Evolutionary conservation across 331 rosid species (phyloP).

Genomic region (Malus hybrid): DNA sequence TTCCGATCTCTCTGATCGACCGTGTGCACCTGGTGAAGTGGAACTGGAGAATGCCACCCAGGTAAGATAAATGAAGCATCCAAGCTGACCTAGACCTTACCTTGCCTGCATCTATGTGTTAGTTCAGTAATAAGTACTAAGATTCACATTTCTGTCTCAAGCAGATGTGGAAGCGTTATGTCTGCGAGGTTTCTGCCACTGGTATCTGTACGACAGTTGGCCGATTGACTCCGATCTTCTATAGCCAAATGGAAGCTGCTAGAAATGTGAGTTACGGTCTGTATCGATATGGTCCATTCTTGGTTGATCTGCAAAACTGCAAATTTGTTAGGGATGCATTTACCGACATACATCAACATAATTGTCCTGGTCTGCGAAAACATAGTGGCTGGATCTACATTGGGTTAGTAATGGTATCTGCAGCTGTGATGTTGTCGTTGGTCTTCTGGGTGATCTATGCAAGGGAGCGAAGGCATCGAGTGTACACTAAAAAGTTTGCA

Average conservation of each 20-base stretch:
- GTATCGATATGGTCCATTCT: conserved; percentile 33
- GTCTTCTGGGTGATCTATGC: conserved; percentile 43
- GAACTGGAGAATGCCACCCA: conserved; percentile 23
- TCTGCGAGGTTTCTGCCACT: conserved; percentile 27
- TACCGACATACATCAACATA: conserved; percentile 6
- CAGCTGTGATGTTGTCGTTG: conserved; percentile 33
- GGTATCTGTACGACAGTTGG: conserved; percentile 42
- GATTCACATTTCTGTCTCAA: background rate
- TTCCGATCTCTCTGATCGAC: conserved; percentile 28
- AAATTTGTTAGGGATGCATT: conserved; percentile 38
- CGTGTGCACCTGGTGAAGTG: conserved; percentile 29
- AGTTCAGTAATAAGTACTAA: background rate
- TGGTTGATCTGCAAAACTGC: conserved; percentile 41
- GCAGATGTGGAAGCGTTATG: conserved; percentile 37
- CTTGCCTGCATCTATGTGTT: background rate
- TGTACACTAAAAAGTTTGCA: conserved; percentile 21
- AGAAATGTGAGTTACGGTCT: conserved; percentile 24
- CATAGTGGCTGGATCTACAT: conserved; percentile 15
- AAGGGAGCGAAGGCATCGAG: conserved; percentile 27
- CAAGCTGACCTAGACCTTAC: background rate
- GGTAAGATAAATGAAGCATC: conserved; percentile 20
- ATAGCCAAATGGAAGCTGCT: conserved; percentile 29
- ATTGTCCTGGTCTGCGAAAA: conserved; percentile 33
- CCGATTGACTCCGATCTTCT: conserved; percentile 38
- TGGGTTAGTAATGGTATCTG: conserved; percentile 31